Percentiles rank a stretch among this genome's conserved stretches.
Conservation (phyloP, 345 rosid species). For the Bruguiera sexangula region DNA sequence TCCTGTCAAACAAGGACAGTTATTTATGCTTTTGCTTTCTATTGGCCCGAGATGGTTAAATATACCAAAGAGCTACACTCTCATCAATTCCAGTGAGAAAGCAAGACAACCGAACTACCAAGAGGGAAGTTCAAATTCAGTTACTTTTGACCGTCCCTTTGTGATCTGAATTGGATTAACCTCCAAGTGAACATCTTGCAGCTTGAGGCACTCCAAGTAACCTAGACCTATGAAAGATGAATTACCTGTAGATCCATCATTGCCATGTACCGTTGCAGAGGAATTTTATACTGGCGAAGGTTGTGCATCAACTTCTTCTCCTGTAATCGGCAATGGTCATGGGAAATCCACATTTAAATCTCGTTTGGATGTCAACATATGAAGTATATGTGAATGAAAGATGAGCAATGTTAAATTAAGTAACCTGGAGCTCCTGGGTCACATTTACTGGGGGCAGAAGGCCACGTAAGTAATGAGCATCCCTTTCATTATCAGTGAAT, state of each 20-base stretch:
- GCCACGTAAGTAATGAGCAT: conserved; percentile 87
- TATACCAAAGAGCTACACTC: not conserved
- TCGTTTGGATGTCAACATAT: not conserved
- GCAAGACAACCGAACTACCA: not conserved
- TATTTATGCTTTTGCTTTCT: not conserved
- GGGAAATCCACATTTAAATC: conserved; percentile 1
- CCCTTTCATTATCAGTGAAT: conserved; percentile 77
- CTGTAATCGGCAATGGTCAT: conserved; percentile 31
- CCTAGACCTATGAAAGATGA: not conserved
- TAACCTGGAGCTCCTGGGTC: conserved; percentile 83
- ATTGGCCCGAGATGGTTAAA: not conserved
- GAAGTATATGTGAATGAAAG: not conserved
- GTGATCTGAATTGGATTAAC: not conserved
- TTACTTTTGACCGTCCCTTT: not conserved
- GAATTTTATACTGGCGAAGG: conserved; percentile 78
- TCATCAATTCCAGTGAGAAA: not conserved
- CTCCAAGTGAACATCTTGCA: not conserved
- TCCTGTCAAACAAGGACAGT: conserved; percentile 45
- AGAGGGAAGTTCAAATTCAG: not conserved
- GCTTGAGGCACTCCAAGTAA: not conserved
- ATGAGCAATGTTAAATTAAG: not conserved
- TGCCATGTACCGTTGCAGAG: conserved; percentile 82
- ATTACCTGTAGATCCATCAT: conserved; percentile 95
- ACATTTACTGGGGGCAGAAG: conserved; percentile 77
- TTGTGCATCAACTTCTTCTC: conserved; percentile 69